Conservation (phyloP, 2,329 filamentous ascomycete species). For the Colletotrichum sp. region DNA sequence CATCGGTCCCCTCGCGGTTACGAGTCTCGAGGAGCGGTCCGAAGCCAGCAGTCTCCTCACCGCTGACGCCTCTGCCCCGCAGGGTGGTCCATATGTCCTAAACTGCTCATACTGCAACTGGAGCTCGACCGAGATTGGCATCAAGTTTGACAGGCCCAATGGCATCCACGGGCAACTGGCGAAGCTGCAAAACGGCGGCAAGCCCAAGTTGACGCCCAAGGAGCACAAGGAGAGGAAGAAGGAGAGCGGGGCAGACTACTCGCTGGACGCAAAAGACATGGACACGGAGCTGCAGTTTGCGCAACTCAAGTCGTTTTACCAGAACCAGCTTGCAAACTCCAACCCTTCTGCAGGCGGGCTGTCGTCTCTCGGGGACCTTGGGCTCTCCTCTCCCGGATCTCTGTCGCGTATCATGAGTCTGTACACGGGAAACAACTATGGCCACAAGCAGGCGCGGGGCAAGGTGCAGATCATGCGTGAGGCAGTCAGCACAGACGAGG, state of each 20-base stretch:
- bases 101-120: constrained; percentile 92
- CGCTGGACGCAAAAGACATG: constrained; percentile 49
- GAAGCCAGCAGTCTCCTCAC: constrained; percentile 46
- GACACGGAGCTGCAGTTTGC: constrained; percentile 75
- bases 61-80: constrained; percentile 43
- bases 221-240: constrained; percentile 59
- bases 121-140: constrained; percentile 86
- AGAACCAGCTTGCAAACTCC: constrained; percentile 73
- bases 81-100: constrained; percentile 71
- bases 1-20: constrained; percentile 78
- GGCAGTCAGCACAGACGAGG: constrained; percentile 73
- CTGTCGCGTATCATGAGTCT: constrained; percentile 90
- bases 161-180: constrained; percentile 83
- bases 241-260: constrained; percentile 49
- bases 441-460: constrained; percentile 70
- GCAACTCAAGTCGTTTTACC: constrained; percentile 81
- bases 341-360: constrained; percentile 56
- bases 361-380: constrained; percentile 52
- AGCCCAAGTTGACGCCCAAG: constrained; percentile 52
- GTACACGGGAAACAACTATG: constrained; percentile 72
- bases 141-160: constrained; percentile 88
- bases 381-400: constrained; percentile 78
- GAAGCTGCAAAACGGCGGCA: constrained; percentile 69
- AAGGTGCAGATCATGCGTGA: constrained; percentile 75
- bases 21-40: constrained; percentile 65